Evolutionary conservation across 225 moss, liverwort and hornwort genomes (phyloP), one percentile per base, ranked within the genome.

Genomic region (Climacium dendroides): DNA sequence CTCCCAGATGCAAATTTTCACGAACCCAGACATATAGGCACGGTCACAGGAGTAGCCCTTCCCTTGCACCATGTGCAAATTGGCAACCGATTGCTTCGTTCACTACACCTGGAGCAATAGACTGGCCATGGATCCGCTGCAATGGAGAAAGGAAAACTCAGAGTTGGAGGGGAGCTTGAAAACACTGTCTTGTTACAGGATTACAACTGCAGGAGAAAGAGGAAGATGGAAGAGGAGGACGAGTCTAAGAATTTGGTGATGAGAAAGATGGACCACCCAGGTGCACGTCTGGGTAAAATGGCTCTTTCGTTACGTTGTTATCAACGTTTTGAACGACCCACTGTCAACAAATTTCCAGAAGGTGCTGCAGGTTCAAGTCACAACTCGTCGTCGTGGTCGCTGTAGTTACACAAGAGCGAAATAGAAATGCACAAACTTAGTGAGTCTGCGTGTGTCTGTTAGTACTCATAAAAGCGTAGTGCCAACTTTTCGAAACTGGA

Each of bases 21-120:
- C 90, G 65, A 91, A 91, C 85, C 93, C 91, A 72, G 93, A 91
- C 93, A 93, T 93, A 85, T 72, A 89, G 69, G 29, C 74, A 54
- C 87, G 79, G 74, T 52, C 17, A 22, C 81, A 80, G 63, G 76
- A 58, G 26, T 54, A 74, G 25, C 54, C 83, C 30, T 25, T 37
- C 67, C 60, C 37, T 53, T 57, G 64, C 87, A 89, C 71, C 71
- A 75, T 82, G 61, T 50, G 79, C 88, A 73, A 85, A 64, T 80
- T 54, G 62, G 60, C 35, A 37, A 62, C 25, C 61, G 52, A 34
- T 71, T 43, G 50, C 71, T 63, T 71, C 79, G 58, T 59, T 59
- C 86, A 43, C 70, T 84, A 83, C 41, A 61, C 84, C 84, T 67
- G 77, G 29, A 55, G 83, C 59, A 66, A 37, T 24, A 70, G 39